Base-by-base conservation (phyloP, 2,329 filamentous ascomycete species). In the Zelopaecilomyces penicillatus region DNA sequence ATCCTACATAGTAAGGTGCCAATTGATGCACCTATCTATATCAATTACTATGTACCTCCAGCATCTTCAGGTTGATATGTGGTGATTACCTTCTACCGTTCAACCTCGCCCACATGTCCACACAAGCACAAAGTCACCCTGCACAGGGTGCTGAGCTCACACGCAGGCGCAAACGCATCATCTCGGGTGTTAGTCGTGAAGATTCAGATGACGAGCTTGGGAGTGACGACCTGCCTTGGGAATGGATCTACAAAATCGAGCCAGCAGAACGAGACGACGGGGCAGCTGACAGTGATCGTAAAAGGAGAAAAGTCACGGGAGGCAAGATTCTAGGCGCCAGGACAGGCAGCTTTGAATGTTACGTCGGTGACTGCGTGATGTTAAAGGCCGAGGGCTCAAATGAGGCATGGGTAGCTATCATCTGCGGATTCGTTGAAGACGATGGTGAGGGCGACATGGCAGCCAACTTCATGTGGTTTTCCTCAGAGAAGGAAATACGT, bases 381-480 rank as follows among this genome's bases (percentile, higher is more conserved):
- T 73, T 98, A 44, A 94, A 95, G 63, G 87, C 90, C 1, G 87
- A 94, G 34, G 88, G 87, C 4, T 78, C 80, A 35, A 87, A 87
- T 52, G 88, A 94, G 57, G 85, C 89, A 8, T 98, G 93, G 90
- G 85, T 94, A 3, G 93, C 87, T 31, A 81, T 98, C 50, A 84
- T 96, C 42, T 85, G 83, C 56, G 82, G 87, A 37, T 95, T 98
- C 53, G 61, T 82, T 34, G 82, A 91, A 38, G 78, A 82, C 30
- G 82, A 86, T 19, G 82, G 85, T 9, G 60, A 66, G 11, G 65
- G 59, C 27, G 64, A 85, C 37, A 96, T 88, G 71, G 81, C 83
- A 28, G 91, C 86, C 44, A 85, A 84, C 50, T 93, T 98, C 59
- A 83, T 96, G 75, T 98, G 93, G 93, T 96, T 98, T 61, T 89